These are phyloP conservation scores for Paecilomyces sp. DNA, from an alignment of 2,329 filamentous ascomycete species.

Conservation along the genomic window DNA sequence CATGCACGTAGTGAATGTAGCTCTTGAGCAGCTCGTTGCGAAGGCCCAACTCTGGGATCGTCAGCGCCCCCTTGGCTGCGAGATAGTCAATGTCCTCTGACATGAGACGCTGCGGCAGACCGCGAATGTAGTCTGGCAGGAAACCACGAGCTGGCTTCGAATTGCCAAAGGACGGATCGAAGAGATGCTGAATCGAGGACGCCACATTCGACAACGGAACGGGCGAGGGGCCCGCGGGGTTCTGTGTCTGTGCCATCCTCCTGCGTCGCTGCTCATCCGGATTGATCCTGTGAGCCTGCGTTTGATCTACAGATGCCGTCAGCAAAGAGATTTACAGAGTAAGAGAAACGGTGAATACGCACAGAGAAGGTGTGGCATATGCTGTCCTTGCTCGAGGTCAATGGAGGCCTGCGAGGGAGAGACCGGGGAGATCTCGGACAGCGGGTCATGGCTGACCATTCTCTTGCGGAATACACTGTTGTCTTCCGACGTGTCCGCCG, in stretches of 20 bases:
- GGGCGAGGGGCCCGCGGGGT: constrained; percentile 31
- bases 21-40: constrained; percentile 75
- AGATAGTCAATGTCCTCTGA: constrained; percentile 79
- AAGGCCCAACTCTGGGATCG: constrained; percentile 61
- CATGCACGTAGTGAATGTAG: constrained; percentile 85
- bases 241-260: constrained; percentile 39
- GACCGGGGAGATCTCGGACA: constrained; percentile 24
- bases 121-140: constrained; percentile 66
- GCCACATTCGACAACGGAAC: constrained; percentile 29
- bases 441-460: constrained; percentile 17
- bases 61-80: constrained; percentile 74
- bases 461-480: constrained; percentile 19
- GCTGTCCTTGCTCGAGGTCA: constrained; percentile 45
- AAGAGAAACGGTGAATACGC: constrained; percentile 23
- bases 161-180: constrained; percentile 41
- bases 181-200: constrained; percentile 27
- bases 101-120: constrained; percentile 68
- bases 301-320: constrained; percentile 18
- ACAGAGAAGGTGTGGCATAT: constrained; percentile 61
- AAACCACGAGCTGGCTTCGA: constrained; percentile 40
- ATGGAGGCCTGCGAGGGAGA: constrained; percentile 40
- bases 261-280: constrained; percentile 37
- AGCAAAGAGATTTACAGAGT: background rate
- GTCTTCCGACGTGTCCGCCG: constrained; percentile 28
- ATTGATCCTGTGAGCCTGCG: constrained; percentile 39